Base-by-base conservation (phyloP, 176 grass and related monocot genomes). In the Triticum urartu region DNA sequence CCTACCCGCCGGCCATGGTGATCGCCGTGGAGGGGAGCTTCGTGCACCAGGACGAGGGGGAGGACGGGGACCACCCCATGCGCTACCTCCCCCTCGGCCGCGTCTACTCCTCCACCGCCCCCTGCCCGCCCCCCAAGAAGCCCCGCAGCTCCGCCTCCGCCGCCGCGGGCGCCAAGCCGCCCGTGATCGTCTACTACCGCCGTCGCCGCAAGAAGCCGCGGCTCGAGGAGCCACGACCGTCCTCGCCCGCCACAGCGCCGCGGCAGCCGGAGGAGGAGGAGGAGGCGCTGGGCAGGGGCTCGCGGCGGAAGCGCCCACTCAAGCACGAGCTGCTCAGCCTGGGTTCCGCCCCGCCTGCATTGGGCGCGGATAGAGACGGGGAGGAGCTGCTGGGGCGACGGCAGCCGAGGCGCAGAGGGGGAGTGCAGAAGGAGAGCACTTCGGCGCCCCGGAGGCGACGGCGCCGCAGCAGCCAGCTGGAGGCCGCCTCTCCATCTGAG, bases 101-200 rank as follows among this genome's bases (percentile, higher is more conserved):
- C n/a, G 80, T 99, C 81, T 94, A 99, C 88, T 99, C 95, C 67
- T 72, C 94, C 7, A 86, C 93, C n/a, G 60, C 87, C 9, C 85
- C 92, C 25, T 80, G 89, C 60, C 65, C 89, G 75, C 80, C 28
- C 52, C 42, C 85, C 26, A 92, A 86, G 48, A 95, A 93, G 68
- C 78, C 81, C 34, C 38, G 61, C 48, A 26, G 43, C 42, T 7
- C 71, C 72, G 12, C 36, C 36, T 17, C 66, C 66, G 22, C 80
- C 48, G 72, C 66, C 26, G 83, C 32, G 11, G 64, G 14, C 32
- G 47, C 5, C 83, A 79, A 33, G 42, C 56, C 69, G 32, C 84
- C 91, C 18, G 9, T 87, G 25, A 75, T 78, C 65, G 86, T 91
- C 43, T 91, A 89, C 77, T 85, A 77, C 84, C 87, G 87, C 68